Evolutionary conservation across 306 rosid genomes (phyloP), one percentile per base, ranked within the genome.

Genomic region (Prosopis cineraria): DNA sequence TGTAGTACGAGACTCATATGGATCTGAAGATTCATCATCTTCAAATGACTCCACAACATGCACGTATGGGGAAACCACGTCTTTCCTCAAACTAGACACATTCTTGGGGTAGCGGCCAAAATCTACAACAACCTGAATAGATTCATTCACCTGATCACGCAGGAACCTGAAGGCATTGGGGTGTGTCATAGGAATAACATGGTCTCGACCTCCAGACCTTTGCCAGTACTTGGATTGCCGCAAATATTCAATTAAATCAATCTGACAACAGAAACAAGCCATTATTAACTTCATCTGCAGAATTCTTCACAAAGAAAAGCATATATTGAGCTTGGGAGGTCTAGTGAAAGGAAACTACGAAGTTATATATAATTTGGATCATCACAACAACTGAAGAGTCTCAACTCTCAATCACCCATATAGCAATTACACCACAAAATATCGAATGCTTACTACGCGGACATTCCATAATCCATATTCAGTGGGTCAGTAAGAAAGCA

Each of bases 161-260:
- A 93, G 90, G 87, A 96, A 91, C 83, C 99, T 93, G 84, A 96
- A 96, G 75, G 99, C 98, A 79, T 96, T 96, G 36, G 99, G 99
- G 84, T 96, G 99, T 37, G 99, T 91, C 96, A 93, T 58, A 39
- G 99, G 98, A 84, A 96, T 76, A 69, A 93, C 84, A 71, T 96
- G 99, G 86, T 96, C 94, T 88, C 93, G 89, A 22, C 98, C 98
- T 72, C 86, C 89, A 72, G 90, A 88, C 84, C 87, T 90, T 72
- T 86, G 79, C 99, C 99, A 95, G 85, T 89, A 83, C 85, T 90
- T 86, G 66, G 99, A 93, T 80, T 84, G 80, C 13, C 37, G 74
- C 78, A 95, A 81, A 68, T 88, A 37, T 53, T 90, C 85, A 84
- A 93, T 66, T 72, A 95, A 68, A 78, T 93, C 98, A 86, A 88